Percentiles rank a stretch among this genome's conserved stretches.
These are phyloP conservation scores for Carex parvula DNA, from an alignment of 176 grass and related monocot species.

Conservation along the genomic window DNA sequence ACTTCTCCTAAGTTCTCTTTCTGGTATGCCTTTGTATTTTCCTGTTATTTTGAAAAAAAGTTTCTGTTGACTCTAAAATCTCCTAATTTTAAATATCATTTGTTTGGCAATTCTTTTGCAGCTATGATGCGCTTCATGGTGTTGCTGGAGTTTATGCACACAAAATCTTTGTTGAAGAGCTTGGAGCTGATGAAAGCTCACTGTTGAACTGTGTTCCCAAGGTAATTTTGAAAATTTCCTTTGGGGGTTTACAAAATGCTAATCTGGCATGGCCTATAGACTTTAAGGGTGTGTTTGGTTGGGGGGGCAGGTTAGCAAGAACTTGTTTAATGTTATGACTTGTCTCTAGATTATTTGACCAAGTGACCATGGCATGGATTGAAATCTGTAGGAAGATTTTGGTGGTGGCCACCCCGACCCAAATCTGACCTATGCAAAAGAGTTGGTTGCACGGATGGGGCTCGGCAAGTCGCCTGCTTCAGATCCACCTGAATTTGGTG, in stretches of 20 bases:
- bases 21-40: slow-evolving; percentile 48
- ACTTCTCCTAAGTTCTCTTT: slow-evolving; percentile 85
- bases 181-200: slow-evolving; percentile 86
- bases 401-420: slow-evolving; percentile 94
- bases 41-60: neutral
- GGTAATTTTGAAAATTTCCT: slow-evolving; percentile 33
- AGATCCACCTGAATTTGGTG: slow-evolving; percentile 96
- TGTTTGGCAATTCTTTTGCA: slow-evolving; percentile 31
- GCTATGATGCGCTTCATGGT: slow-evolving; percentile 94
- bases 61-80: neutral
- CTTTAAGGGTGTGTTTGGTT: neutral
- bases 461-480: slow-evolving; percentile 59
- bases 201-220: slow-evolving; percentile 92
- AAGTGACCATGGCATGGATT: slow-evolving; percentile 1
- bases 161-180: slow-evolving; percentile 89
- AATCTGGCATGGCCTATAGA: neutral
- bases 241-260: neutral
- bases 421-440: slow-evolving; percentile 97
- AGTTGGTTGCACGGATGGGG: slow-evolving; percentile 91
- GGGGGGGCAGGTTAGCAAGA: neutral
- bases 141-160: slow-evolving; percentile 92
- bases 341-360: neutral
- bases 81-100: slow-evolving; percentile 27
- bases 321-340: neutral
- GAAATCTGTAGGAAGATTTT: slow-evolving; percentile 86